Percentiles rank a stretch among this genome's conserved stretches.
These are phyloP conservation scores for Agaricus subrufescens DNA, from an alignment of 768 basidiomycete species.

Conservation along the genomic window DNA sequence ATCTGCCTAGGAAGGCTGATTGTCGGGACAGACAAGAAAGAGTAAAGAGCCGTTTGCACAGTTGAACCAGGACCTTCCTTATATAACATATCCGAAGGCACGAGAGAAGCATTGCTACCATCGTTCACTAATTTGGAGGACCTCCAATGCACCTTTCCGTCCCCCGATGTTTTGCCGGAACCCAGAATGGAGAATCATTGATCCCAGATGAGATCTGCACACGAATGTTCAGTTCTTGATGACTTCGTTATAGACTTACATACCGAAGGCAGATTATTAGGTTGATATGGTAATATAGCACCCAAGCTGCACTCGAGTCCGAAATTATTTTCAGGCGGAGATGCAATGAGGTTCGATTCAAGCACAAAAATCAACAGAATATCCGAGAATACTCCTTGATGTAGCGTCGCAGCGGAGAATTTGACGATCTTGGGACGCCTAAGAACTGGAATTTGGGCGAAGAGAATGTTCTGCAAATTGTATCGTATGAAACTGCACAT, in stretches of 20 bases:
- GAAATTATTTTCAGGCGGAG: not conserved
- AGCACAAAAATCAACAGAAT: not conserved
- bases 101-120: not conserved
- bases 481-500: not conserved
- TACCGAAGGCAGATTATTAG: too few species aligned
- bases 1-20: too few species aligned
- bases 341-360: not conserved
- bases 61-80: constrained; percentile 4
- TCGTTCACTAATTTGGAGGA: constrained; percentile 2
- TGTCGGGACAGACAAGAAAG: constrained; percentile 1
- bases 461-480: not conserved
- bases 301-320: not conserved
- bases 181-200: not conserved
- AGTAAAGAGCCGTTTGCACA: not conserved
- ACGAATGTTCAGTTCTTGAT: not conserved
- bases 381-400: constrained; percentile 9
- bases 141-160: not conserved
- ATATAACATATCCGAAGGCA: constrained; percentile 4
- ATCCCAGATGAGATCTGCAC: not conserved
- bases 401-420: not conserved
- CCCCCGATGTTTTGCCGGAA: constrained; percentile 8
- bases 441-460: not conserved
- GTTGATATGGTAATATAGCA: not conserved
- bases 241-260: not conserved
- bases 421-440: not conserved